Evolutionary conservation across 2,329 filamentous ascomycete species (phyloP).

Genomic region (Botrytis paeoniae): DNA sequence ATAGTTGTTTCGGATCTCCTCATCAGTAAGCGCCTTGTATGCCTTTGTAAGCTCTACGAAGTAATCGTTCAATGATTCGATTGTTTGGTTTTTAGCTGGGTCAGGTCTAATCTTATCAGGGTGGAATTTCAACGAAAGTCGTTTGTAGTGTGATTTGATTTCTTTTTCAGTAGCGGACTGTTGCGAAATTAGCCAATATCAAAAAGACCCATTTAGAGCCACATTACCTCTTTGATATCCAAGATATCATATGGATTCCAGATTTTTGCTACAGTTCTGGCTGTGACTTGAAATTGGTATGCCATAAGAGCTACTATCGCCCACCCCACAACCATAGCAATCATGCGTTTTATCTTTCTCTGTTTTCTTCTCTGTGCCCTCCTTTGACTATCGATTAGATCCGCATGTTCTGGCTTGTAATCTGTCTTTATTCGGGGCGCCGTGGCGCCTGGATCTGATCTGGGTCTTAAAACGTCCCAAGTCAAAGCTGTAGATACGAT

Average conservation of each 20-base stretch:
- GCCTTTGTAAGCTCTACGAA: constrained; percentile 97
- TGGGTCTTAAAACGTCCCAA: constrained; percentile 79
- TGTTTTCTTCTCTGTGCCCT: constrained; percentile 86
- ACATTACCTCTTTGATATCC: constrained; percentile 70
- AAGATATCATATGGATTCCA: constrained; percentile 98
- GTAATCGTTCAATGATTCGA: constrained; percentile 77
- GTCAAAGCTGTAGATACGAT: constrained; percentile 88
- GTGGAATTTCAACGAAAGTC: constrained; percentile 80
- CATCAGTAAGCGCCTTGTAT: constrained; percentile 95
- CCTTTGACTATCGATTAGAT: constrained; percentile 78
- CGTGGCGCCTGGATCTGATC: constrained; percentile 71
- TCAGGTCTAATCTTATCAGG: constrained; percentile 91
- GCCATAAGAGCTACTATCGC: constrained; percentile 82
- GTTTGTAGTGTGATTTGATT: constrained; percentile 89
- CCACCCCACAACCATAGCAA: constrained; percentile 77
- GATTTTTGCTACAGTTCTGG: constrained; percentile 68
- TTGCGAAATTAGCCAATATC: constrained; percentile 28
- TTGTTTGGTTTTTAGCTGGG: constrained; percentile 80
- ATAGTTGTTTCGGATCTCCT: constrained; percentile 96
- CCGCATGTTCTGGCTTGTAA: constrained; percentile 78
- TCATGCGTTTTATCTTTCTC: constrained; percentile 78
- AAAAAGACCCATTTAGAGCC: background rate
- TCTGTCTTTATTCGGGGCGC: constrained; percentile 78
- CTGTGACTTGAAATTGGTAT: constrained; percentile 82
- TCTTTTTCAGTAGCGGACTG: constrained; percentile 81